Percentiles rank a stretch among this genome's conserved stretches.
Conservation (phyloP, 2,329 filamentous ascomycete species). For the Colletotrichum camelliae region DNA sequence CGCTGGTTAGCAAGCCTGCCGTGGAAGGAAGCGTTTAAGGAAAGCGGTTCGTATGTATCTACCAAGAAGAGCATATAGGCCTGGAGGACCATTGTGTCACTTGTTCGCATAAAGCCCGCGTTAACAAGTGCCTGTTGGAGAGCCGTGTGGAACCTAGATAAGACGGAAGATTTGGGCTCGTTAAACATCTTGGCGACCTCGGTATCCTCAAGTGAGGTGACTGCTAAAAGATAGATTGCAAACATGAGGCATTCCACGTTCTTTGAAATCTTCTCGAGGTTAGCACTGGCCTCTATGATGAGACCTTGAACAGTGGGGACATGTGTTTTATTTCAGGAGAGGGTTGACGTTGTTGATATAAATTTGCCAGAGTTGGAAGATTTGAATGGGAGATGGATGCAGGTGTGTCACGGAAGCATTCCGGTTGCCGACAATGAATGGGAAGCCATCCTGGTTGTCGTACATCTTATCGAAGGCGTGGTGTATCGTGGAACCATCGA, state of each 20-base stretch:
- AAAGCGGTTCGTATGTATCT: slow-evolving; percentile 24
- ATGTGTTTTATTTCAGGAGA: slow-evolving; percentile 71
- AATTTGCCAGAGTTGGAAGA: slow-evolving; percentile 71
- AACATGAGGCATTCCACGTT: slow-evolving; percentile 73
- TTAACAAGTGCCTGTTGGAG: slow-evolving; percentile 70
- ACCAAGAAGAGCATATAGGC: slow-evolving; percentile 72
- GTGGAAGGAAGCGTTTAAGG: neutral
- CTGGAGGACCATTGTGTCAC: slow-evolving; percentile 70
- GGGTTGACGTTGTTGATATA: slow-evolving; percentile 75
- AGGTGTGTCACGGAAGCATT: slow-evolving; percentile 47
- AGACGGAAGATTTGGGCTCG: slow-evolving; percentile 55
- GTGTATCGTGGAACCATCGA: slow-evolving; percentile 59
- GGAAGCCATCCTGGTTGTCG: slow-evolving; percentile 59
- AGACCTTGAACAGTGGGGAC: slow-evolving; percentile 68
- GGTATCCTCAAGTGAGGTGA: slow-evolving; percentile 62
- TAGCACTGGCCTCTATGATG: slow-evolving; percentile 66
- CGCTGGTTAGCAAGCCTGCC: neutral
- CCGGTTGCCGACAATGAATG: slow-evolving; percentile 58
- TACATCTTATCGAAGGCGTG: slow-evolving; percentile 66
- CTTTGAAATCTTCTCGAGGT: slow-evolving; percentile 57
- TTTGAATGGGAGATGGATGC: slow-evolving; percentile 63
- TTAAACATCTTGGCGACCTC: slow-evolving; percentile 58
- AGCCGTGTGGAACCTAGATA: slow-evolving; percentile 60
- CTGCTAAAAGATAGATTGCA: slow-evolving; percentile 64
- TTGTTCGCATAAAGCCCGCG: slow-evolving; percentile 69